Evolutionary conservation across 129 eudicot species (phyloP).

Genomic region (Artemisia annua): DNA sequence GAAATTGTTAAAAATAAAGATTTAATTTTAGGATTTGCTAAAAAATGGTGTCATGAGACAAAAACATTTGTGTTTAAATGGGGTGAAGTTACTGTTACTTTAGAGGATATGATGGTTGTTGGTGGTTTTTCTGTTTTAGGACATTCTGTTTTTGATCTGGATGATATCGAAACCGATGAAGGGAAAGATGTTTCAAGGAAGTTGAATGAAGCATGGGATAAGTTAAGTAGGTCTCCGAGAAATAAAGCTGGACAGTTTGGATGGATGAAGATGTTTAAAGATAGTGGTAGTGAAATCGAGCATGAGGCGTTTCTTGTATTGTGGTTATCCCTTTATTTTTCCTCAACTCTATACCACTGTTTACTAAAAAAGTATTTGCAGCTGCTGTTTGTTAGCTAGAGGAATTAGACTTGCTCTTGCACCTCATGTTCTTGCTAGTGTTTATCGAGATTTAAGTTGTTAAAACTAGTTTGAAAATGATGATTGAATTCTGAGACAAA

Average conservation of each 20-base stretch:
- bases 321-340: slow-evolving; percentile 40
- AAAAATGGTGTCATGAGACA: slow-evolving; percentile 44
- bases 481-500: neutral
- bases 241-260: slow-evolving; percentile 10
- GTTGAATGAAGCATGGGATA: slow-evolving; percentile 6
- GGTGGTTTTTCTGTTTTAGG: slow-evolving; percentile 2
- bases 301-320: slow-evolving; percentile 37
- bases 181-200: neutral
- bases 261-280: slow-evolving; percentile 36
- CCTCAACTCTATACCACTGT: slow-evolving; percentile 9
- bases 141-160: neutral
- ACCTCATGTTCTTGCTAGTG: slow-evolving; percentile 37
- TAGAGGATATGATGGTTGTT: slow-evolving; percentile 40
- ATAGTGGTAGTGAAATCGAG: slow-evolving; percentile 31
- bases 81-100: slow-evolving; percentile 51
- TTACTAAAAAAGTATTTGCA: neutral
- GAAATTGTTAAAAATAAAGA: slow-evolving; percentile 16
- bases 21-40: slow-evolving; percentile 33
- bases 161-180: neutral
- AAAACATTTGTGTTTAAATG: slow-evolving; percentile 46
- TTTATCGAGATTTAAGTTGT: slow-evolving; percentile 31
- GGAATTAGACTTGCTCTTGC: slow-evolving; percentile 41
- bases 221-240: neutral
- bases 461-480: too few relatives aligned
- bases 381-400: slow-evolving; percentile 31